Conservation (phyloP, 2,329 filamentous ascomycete genomes). For the Pseudogymnoascus sp. region DNA sequence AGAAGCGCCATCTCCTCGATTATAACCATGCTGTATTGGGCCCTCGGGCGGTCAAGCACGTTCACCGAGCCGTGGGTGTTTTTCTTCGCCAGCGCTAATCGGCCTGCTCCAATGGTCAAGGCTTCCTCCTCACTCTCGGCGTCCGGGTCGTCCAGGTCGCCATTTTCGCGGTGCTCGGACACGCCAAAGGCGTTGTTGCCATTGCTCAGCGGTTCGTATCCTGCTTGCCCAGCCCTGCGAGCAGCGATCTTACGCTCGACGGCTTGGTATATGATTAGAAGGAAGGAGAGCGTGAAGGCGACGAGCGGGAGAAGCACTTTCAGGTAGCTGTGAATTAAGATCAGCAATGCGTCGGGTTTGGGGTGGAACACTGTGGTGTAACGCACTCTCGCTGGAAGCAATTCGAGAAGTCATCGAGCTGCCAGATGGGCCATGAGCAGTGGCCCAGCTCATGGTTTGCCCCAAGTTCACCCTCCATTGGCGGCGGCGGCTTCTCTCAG, state of each 20-base stretch:
- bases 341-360: conserved; percentile 14
- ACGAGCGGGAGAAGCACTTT: conserved; percentile 71
- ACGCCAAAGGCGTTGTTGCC: conserved; percentile 32
- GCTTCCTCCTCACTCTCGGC: conserved; percentile 38
- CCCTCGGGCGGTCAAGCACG: conserved; percentile 67
- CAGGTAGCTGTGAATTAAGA: conserved; percentile 52
- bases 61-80: conserved; percentile 56
- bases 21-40: conserved; percentile 59
- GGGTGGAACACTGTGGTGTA: not conserved
- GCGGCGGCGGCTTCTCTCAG: not conserved
- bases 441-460: conserved; percentile 16
- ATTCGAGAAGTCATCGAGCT: conserved; percentile 52
- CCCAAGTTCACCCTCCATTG: not conserved
- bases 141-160: conserved; percentile 46
- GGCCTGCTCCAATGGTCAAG: conserved; percentile 49
- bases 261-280: conserved; percentile 54
- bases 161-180: conserved; percentile 27
- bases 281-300: conserved; percentile 60
- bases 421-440: conserved; percentile 39
- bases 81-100: conserved; percentile 50
- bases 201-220: conserved; percentile 49
- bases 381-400: conserved; percentile 63
- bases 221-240: conserved; percentile 38
- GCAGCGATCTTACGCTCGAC: conserved; percentile 44
- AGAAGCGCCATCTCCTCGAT: conserved; percentile 69